Percentiles rank a stretch among this genome's conserved stretches.
Evolutionary conservation across 108 stramenopile genomes (phyloP).

Genomic region (Cyclotella choctawhatcheeana): DNA sequence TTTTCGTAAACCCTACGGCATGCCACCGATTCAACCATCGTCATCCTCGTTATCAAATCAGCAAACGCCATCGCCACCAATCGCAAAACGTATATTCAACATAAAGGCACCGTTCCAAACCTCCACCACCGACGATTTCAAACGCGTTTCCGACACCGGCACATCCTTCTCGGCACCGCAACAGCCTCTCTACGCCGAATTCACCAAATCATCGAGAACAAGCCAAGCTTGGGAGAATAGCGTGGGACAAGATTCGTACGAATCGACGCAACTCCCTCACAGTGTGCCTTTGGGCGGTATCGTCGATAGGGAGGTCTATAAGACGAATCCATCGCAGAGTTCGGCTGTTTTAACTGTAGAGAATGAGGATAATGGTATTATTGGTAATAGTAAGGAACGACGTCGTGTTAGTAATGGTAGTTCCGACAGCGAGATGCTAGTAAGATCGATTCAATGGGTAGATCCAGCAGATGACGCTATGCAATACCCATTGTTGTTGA

Average conservation of each 20-base stretch:
- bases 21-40: too few species aligned
- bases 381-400: too few species aligned
- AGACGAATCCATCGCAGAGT: neutral
- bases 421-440: neutral
- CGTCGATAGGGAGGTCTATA: neutral
- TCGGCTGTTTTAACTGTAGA: neutral
- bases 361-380: neutral
- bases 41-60: too few species aligned
- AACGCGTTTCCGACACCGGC: slow-evolving; percentile 11
- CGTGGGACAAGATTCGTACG: slow-evolving; percentile 12
- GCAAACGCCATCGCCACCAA: neutral
- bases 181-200: neutral
- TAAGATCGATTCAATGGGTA: slow-evolving; percentile 28
- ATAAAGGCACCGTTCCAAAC: slow-evolving; percentile 37
- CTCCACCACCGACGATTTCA: slow-evolving; percentile 27
- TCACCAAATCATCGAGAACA: neutral
- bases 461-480: slow-evolving; percentile 36
- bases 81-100: neutral
- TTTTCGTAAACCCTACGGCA: slow-evolving; percentile 23
- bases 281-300: slow-evolving; percentile 5
- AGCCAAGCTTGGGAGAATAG: slow-evolving; percentile 17
- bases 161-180: slow-evolving; percentile 13
- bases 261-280: slow-evolving; percentile 8
- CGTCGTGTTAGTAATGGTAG: too few species aligned
- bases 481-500: slow-evolving; percentile 50